phyloP scores from a whole-genome alignment of 768 basidiomycete species.

The Calvatia gigantea region DNA sequence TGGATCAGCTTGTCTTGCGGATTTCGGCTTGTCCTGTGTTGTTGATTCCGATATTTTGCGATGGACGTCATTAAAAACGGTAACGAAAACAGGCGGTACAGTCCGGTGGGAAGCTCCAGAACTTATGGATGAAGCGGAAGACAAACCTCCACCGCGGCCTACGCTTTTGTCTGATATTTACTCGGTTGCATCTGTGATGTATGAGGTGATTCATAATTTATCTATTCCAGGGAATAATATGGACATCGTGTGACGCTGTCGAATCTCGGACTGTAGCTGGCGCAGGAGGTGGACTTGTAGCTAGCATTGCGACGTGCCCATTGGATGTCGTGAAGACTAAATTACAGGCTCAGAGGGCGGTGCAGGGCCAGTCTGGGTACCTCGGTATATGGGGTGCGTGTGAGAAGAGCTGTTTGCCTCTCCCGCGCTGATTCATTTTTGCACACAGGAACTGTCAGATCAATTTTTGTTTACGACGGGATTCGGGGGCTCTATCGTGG shows the following conservation, averaged over 20 bases:
- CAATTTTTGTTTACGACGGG: conserved; percentile 59
- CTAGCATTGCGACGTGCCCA: conserved; percentile 93
- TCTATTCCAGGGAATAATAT: too few relatives aligned
- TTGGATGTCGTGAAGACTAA: conserved; percentile 98
- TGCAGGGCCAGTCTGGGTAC: conserved; percentile 70
- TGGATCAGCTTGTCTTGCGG: neutral
- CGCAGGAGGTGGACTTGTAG: conserved; percentile 91
- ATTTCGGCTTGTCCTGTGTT: neutral
- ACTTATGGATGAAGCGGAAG: neutral
- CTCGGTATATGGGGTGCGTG: conserved; percentile 69
- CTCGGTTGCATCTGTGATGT: neutral
- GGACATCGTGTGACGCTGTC: neutral
- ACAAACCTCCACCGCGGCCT: neutral
- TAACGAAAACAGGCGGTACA: neutral
- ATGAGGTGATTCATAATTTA: too few relatives aligned
- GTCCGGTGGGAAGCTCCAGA: neutral
- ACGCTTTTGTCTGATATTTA: neutral
- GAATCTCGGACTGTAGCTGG: conserved; percentile 55
- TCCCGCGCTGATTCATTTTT: conserved; percentile 10
- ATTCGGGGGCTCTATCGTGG: conserved; percentile 92
- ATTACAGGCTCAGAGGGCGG: conserved; percentile 85
- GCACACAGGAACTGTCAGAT: conserved; percentile 36
- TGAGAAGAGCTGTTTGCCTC: conserved; percentile 3
- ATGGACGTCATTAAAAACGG: too few relatives aligned
- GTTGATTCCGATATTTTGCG: neutral